Evolutionary conservation across 2,329 filamentous ascomycete species (phyloP).

Genomic region (Talaromyces sp.): DNA sequence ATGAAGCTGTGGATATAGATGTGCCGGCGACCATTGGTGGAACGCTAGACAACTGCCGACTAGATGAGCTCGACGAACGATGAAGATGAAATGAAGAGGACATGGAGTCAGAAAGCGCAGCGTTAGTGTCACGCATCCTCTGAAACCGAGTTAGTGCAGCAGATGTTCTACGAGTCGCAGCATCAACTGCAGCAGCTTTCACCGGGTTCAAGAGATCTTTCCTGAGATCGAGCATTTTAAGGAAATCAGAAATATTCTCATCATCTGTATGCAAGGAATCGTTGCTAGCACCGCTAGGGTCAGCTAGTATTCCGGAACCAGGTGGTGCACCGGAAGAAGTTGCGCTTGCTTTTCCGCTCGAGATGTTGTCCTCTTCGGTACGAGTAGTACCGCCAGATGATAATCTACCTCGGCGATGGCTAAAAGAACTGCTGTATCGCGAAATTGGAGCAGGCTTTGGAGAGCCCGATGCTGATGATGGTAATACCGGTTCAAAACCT

Average conservation of each 20-base stretch:
- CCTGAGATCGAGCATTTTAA: constrained; percentile 80
- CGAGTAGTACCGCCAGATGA: constrained; percentile 68
- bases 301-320: constrained; percentile 73
- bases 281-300: constrained; percentile 57
- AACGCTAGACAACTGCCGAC: constrained; percentile 65
- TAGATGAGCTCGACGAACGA: constrained; percentile 70
- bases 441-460: constrained; percentile 73
- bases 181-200: constrained; percentile 55
- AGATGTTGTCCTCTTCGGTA: constrained; percentile 47
- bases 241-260: constrained; percentile 87
- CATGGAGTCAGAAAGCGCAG: constrained; percentile 85
- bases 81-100: constrained; percentile 82
- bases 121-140: constrained; percentile 82
- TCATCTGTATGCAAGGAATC: constrained; percentile 73
- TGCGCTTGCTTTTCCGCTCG: constrained; percentile 55
- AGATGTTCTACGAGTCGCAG: constrained; percentile 67
- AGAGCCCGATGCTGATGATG: constrained; percentile 66
- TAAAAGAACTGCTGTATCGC: constrained; percentile 91
- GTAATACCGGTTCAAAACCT: constrained; percentile 54
- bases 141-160: constrained; percentile 82
- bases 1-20: constrained; percentile 78
- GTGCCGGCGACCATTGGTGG: constrained; percentile 58
- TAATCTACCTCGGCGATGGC: constrained; percentile 70
- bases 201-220: constrained; percentile 73
- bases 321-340: constrained; percentile 55